Evolutionary conservation across 352 stramenopile genomes (phyloP), one percentile per base, ranked within the genome.

Genomic region (Globisporangium camurandrum): DNA sequence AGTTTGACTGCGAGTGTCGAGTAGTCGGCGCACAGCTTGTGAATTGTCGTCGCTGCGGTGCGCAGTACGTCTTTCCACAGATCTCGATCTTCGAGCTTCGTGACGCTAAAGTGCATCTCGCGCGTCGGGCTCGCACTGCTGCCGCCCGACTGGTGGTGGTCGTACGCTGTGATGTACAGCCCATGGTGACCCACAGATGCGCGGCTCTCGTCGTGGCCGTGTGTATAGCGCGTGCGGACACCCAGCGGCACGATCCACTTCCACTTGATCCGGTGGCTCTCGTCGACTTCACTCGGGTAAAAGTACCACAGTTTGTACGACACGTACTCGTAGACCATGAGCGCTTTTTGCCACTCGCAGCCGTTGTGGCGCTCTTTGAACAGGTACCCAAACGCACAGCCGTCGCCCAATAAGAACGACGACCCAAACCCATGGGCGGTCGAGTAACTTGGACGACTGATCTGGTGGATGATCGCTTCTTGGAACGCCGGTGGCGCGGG

Each of bases 261-360:
- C 83, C 83, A 94, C 57, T 84, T 69, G 60, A 94, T 94, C 23
- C 70, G 61, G 30, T 92, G 72, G 4, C 70, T 74, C 54, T 86
- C 75, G 52, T 94, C 81, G 26, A 91, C 75, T 55, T 91, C 80
- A 44, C 75, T 89, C 37, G 83, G 83, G 39, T 92, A 90, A 55
- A 94, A 94, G 61, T 90, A 94, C 83, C 83, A 94, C 19, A 94
- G 51, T 59, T 94, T 94, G 66, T 92, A 82, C 36, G 78, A 88
- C 39, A 75, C 77, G 45, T 88, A 88, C 51, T 94, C 83, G 54
- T 90, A 94, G 49, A 94, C 83, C 45, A 94, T 70, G 20, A 94
- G 56, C 47, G 77, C 78, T 53, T 91, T 91, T 48, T 90, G 82
- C 83, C 83, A 94, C 57, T 85, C 73, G 3, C 62, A 59, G 1